Evolutionary conservation across 192 early-diverging fungal species (phyloP).

Genomic region (Linnemannia hyalina): DNA sequence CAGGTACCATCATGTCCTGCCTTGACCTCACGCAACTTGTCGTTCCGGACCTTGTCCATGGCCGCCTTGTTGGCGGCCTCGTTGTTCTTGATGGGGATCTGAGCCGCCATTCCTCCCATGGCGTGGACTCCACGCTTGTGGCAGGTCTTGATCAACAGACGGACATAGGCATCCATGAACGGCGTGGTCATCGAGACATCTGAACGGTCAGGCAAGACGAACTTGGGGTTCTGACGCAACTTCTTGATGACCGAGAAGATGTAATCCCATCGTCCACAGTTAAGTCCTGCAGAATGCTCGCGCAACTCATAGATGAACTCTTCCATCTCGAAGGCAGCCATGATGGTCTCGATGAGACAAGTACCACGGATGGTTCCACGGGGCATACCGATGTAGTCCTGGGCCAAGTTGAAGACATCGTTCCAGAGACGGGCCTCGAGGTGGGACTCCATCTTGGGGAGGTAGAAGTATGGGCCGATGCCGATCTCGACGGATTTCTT

Average conservation of each 20-base stretch:
- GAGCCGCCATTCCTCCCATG: slow-evolving; percentile 99
- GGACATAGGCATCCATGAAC: slow-evolving; percentile 99
- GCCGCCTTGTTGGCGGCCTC: slow-evolving; percentile 89
- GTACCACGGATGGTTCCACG: slow-evolving; percentile 98
- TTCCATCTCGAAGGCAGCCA: slow-evolving; percentile 98
- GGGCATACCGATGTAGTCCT: slow-evolving; percentile 90
- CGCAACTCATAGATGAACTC: slow-evolving; percentile 99
- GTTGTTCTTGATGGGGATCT: slow-evolving; percentile 98
- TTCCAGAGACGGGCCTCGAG: slow-evolving; percentile 99
- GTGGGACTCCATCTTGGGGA: slow-evolving; percentile 99
- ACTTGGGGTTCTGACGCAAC: slow-evolving; percentile 89
- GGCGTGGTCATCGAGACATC: slow-evolving; percentile 95
- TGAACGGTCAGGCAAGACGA: slow-evolving; percentile 90
- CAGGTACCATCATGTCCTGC: slow-evolving; percentile 96
- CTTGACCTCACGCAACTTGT: slow-evolving; percentile 95
- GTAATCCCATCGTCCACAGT: slow-evolving; percentile 99
- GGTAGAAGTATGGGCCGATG: slow-evolving; percentile 97
- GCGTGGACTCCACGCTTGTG: slow-evolving; percentile 98
- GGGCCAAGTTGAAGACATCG: slow-evolving; percentile 95
- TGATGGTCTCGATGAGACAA: slow-evolving; percentile 97
- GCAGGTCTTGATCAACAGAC: slow-evolving; percentile 97
- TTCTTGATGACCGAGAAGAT: slow-evolving; percentile 99
- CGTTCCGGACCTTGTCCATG: slow-evolving; percentile 93
- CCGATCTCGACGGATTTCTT: slow-evolving; percentile 84
- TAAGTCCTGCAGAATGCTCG: slow-evolving; percentile 98